Evolutionary conservation across 2,329 filamentous ascomycete species (phyloP).

Genomic region (Verticillium zaregamsianum): DNA sequence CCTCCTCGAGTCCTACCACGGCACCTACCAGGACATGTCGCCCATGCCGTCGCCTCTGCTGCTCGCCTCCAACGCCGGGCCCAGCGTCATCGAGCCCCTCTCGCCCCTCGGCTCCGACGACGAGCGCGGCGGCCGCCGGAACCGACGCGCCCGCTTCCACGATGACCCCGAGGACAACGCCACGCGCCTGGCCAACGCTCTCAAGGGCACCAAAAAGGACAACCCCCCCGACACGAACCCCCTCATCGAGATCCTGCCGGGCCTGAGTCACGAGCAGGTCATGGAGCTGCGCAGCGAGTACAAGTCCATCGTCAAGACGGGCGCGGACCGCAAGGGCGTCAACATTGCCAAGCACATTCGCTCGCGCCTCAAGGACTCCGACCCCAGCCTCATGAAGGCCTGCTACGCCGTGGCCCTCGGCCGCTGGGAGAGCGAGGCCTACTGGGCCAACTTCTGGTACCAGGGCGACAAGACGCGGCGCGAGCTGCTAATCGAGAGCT

Average conservation of each 20-base stretch:
- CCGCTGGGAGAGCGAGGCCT: conserved; percentile 87
- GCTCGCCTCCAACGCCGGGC: conserved; percentile 28
- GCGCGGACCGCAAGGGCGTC: conserved; percentile 67
- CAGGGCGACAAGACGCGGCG: conserved; percentile 79
- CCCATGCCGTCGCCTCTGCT: conserved; percentile 86
- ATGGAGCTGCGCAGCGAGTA: conserved; percentile 84
- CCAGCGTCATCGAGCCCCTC: conserved; percentile 37
- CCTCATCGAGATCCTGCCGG: conserved; percentile 79
- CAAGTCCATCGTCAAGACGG: conserved; percentile 82
- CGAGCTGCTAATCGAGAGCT: conserved; percentile 85
- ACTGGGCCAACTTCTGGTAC: conserved; percentile 99
- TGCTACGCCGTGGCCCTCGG: conserved; percentile 88
- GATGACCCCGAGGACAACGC: conserved; percentile 74
- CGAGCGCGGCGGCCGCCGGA: conserved; percentile 39
- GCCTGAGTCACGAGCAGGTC: conserved; percentile 81
- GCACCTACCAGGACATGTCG: conserved; percentile 90
- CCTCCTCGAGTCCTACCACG: conserved; percentile 85
- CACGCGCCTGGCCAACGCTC: conserved; percentile 67
- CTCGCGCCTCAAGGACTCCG: conserved; percentile 66
- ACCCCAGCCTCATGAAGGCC: conserved; percentile 79
- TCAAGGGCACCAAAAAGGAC: conserved; percentile 54
- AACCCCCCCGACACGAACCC: conserved; percentile 61
- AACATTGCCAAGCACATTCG: conserved; percentile 86
- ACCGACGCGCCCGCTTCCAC: conserved; percentile 71
- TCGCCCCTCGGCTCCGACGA: conserved; percentile 50